Conservation (phyloP, 352 stramenopile genomes). For the Blastocystis sp. region DNA sequence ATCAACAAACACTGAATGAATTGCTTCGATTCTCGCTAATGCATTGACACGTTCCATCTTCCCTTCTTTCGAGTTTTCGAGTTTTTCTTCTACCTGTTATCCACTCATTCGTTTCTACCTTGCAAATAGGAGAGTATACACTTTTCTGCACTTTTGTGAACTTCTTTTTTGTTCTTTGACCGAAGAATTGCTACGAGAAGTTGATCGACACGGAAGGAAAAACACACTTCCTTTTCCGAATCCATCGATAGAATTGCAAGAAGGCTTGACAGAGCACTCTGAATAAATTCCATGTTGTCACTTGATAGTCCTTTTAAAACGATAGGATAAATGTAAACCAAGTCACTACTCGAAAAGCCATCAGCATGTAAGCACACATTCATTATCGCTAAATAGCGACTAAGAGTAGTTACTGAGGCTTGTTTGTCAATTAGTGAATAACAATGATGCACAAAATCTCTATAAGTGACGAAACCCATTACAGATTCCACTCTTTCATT, state of each 20-base stretch:
- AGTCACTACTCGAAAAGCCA: background rate
- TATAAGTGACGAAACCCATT: background rate
- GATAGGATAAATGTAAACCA: background rate
- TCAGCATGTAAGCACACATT: background rate
- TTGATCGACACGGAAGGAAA: background rate
- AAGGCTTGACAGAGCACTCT: background rate
- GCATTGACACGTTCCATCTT: background rate
- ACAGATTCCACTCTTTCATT: background rate
- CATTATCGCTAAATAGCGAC: background rate
- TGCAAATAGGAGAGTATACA: background rate
- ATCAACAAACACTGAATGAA: background rate
- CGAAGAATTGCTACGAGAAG: background rate
- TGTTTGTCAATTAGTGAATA: background rate
- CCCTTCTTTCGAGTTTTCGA: background rate
- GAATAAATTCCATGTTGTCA: background rate
- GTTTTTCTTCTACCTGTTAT: background rate
- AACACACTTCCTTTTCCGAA: background rate
- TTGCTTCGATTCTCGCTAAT: background rate
- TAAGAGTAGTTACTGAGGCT: background rate
- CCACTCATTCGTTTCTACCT: background rate
- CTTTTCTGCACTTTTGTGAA: background rate
- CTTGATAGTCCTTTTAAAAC: background rate
- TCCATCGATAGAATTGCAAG: background rate
- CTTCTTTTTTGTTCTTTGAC: background rate
- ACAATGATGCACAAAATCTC: background rate